Base-by-base conservation (phyloP, 164 flowering plant species). In the Litsea cubeba region DNA sequence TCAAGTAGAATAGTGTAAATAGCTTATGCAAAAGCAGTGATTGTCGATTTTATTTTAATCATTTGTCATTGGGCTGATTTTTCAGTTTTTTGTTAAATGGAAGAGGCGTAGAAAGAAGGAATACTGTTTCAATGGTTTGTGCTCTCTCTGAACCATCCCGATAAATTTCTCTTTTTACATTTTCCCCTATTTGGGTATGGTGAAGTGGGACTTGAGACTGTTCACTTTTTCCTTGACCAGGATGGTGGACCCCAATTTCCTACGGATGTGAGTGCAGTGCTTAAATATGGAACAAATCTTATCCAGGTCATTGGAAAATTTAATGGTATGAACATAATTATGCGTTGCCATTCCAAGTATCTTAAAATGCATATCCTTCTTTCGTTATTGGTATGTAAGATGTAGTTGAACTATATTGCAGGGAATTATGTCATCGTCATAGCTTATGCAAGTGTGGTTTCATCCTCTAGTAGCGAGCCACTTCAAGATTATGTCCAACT, bases 61-160 rank as follows among this genome's bases (percentile, higher is more conserved):
- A 40, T 40, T 40, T 40, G 64, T 68, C 5, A 26, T 25, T 20
- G 54, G 62, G 14, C 75, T 65, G 25, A 28, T 74, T 75, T 7
- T 85, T 80, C 80, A 95, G 99, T 86, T 88, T 95, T 80, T 80
- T 92, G 74, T 66, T 93, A 60, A 95, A 95, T 83, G 99, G 99
- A 62, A 89, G 71, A 74, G 88, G 84, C 15, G 90, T 95, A 17
- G 89, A 86, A 3, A 82, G 79, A 71, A 88, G 99, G 79, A 88
- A 74, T 71, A 83, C 69, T 70, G 77, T 74, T 54, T 62, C 58
- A 68, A 82, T 86, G 98, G 99, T 95, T 76, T 28, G 95, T 86
- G 28, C 26, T 71, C 71, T 60, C 69, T 62, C 32, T 62, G 58
- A 62, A 54, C 66, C 66, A 57, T 66, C 49, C 62, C 62, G 12